These are phyloP conservation scores for Guadua angustifolia DNA, from an alignment of 176 grass and related monocot genomes.

Conservation along the genomic window DNA sequence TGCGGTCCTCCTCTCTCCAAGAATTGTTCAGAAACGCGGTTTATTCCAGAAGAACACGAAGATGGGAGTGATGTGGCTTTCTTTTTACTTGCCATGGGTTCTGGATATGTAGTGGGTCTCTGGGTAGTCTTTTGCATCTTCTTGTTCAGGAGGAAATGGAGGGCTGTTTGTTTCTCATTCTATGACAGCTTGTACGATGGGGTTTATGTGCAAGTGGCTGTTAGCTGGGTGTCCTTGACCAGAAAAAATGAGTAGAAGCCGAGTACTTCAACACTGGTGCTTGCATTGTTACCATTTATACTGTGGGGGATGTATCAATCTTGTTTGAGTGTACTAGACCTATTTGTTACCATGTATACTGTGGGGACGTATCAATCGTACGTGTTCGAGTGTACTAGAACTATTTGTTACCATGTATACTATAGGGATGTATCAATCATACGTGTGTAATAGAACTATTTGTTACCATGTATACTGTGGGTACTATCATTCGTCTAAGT, in stretches of 20 bases:
- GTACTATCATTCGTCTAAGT: too few species aligned
- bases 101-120: background rate
- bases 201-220: background rate
- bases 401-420: too few species aligned
- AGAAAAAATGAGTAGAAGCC: background rate
- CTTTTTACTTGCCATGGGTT: background rate
- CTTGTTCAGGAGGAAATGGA: background rate
- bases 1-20: slow-evolving; percentile 19
- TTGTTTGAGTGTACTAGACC: too few species aligned
- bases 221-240: background rate
- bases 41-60: background rate
- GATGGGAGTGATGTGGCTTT: background rate
- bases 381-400: too few species aligned
- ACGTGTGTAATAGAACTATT: too few species aligned
- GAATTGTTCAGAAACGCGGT: background rate
- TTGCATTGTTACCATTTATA: too few species aligned
- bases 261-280: background rate
- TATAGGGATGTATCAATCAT: too few species aligned
- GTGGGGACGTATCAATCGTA: too few species aligned
- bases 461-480: too few species aligned
- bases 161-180: background rate
- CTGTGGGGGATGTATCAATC: too few species aligned
- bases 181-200: background rate
- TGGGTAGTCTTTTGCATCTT: background rate
- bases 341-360: too few species aligned